Percentiles rank a stretch among this genome's conserved stretches.
Evolutionary conservation across 2,329 filamentous ascomycete genomes (phyloP).

Genomic region (Eutypella sp.): DNA sequence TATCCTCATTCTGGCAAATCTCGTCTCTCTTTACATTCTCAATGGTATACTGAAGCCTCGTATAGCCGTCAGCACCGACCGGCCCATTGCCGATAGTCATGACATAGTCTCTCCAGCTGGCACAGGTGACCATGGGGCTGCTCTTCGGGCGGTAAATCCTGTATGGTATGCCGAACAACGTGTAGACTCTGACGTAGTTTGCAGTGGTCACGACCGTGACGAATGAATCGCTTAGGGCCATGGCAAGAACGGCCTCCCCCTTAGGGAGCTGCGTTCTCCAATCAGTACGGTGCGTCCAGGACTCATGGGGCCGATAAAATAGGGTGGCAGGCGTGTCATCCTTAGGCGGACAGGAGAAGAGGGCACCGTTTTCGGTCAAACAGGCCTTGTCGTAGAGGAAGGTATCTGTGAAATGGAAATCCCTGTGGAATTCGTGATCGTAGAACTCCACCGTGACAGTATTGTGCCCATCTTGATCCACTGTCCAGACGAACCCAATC

Average conservation of each 20-base stretch:
- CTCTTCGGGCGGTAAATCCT: slow-evolving; percentile 90
- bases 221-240: slow-evolving; percentile 88
- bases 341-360: slow-evolving; percentile 76
- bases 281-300: slow-evolving; percentile 85
- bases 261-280: slow-evolving; percentile 85
- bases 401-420: slow-evolving; percentile 97
- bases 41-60: slow-evolving; percentile 81
- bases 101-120: slow-evolving; percentile 94
- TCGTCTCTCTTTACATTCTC: slow-evolving; percentile 93
- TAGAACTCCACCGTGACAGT: slow-evolving; percentile 98
- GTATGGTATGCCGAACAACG: slow-evolving; percentile 84
- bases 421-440: slow-evolving; percentile 83
- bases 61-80: slow-evolving; percentile 69
- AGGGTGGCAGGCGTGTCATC: slow-evolving; percentile 67
- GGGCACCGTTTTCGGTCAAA: slow-evolving; percentile 74
- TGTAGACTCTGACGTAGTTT: slow-evolving; percentile 89
- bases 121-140: slow-evolving; percentile 83
- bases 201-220: slow-evolving; percentile 82
- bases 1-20: slow-evolving; percentile 90
- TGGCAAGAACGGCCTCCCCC: slow-evolving; percentile 80
- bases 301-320: slow-evolving; percentile 97
- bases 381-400: slow-evolving; percentile 96
- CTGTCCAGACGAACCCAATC: slow-evolving; percentile 93
- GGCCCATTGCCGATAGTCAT: slow-evolving; percentile 92
- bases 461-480: slow-evolving; percentile 88